These are phyloP conservation scores for Naumovozyma dairenensis DNA, from an alignment of 805 yeast genomes.

Conservation along the genomic window DNA sequence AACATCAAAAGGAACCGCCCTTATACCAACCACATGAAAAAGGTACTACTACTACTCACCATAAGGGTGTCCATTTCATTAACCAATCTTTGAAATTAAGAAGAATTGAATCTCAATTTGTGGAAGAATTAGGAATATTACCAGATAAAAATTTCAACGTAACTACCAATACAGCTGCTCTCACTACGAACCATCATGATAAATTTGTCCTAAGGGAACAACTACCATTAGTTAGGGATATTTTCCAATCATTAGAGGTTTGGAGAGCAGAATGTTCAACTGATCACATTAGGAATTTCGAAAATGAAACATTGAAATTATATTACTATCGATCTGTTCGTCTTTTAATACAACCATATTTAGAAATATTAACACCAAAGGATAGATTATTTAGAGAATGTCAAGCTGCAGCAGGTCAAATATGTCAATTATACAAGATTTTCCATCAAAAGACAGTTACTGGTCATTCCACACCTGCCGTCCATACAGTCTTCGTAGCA, in stretches of 20 bases:
- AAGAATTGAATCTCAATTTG: conserved; percentile 51
- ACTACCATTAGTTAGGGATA: conserved; percentile 41
- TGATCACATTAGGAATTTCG: conserved; percentile 35
- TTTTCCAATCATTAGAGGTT: conserved; percentile 44
- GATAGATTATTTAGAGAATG: conserved; percentile 53
- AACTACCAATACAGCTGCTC: background rate
- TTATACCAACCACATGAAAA: conserved; percentile 1
- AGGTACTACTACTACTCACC: conserved; percentile 15
- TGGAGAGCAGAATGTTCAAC: conserved; percentile 43
- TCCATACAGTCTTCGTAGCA: conserved; percentile 58
- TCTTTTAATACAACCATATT: conserved; percentile 51
- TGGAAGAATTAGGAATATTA: conserved; percentile 40
- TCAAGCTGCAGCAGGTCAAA: conserved; percentile 64
- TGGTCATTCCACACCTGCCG: conserved; percentile 58
- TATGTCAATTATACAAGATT: conserved; percentile 52
- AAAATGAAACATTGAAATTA: conserved; percentile 48
- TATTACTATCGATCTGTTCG: conserved; percentile 55
- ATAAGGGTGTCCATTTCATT: conserved; percentile 36
- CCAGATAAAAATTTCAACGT: conserved; percentile 10
- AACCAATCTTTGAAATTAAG: conserved; percentile 49
- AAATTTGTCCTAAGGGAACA: conserved; percentile 28
- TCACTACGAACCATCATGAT: conserved; percentile 2
- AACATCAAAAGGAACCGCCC: conserved; percentile 6
- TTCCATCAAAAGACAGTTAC: conserved; percentile 52
- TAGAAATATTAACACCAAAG: conserved; percentile 51